These are phyloP conservation scores for Dendrothele bispora DNA, from an alignment of 768 basidiomycete species.

Conservation along the genomic window DNA sequence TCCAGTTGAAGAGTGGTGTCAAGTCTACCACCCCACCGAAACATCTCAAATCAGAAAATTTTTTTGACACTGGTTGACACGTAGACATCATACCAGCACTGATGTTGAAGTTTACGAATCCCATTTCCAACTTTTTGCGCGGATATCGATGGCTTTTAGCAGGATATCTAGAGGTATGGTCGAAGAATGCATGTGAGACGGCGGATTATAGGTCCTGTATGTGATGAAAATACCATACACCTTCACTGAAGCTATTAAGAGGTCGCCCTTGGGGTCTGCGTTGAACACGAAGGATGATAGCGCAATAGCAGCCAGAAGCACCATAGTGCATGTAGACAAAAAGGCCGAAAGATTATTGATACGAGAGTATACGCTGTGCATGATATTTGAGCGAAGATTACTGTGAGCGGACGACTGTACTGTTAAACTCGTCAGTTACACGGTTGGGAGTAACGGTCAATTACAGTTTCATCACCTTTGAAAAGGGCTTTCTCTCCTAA, in stretches of 20 bases:
- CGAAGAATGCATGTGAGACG: too few species aligned
- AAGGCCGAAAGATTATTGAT: constrained; percentile 51
- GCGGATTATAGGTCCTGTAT: too few species aligned
- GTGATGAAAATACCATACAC: too few species aligned
- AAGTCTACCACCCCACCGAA: constrained; percentile 64
- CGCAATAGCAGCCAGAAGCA: constrained; percentile 46
- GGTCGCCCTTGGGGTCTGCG: not conserved
- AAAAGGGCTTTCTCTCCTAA: too few species aligned
- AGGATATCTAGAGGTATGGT: too few species aligned
- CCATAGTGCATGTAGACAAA: constrained; percentile 51
- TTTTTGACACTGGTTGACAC: not conserved
- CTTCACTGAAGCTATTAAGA: too few species aligned
- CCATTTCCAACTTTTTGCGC: constrained; percentile 50
- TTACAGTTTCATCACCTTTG: too few species aligned
- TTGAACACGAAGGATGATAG: constrained; percentile 41
- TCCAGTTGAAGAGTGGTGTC: constrained; percentile 87
- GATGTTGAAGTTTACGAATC: constrained; percentile 59
- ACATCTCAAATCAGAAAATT: too few species aligned
- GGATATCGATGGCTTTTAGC: constrained; percentile 38
- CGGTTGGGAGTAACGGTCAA: too few species aligned
- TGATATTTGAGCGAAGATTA: too few species aligned
- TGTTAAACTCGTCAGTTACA: too few species aligned
- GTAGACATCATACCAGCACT: constrained; percentile 40
- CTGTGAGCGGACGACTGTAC: too few species aligned
- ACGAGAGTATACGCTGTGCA: constrained; percentile 53